A percentile compares a stretch with the other conserved stretches of the same genome.
phyloP scores from a whole-genome alignment of 371 early-diverging fungal genomes.

The Actinomortierella ambigua region DNA sequence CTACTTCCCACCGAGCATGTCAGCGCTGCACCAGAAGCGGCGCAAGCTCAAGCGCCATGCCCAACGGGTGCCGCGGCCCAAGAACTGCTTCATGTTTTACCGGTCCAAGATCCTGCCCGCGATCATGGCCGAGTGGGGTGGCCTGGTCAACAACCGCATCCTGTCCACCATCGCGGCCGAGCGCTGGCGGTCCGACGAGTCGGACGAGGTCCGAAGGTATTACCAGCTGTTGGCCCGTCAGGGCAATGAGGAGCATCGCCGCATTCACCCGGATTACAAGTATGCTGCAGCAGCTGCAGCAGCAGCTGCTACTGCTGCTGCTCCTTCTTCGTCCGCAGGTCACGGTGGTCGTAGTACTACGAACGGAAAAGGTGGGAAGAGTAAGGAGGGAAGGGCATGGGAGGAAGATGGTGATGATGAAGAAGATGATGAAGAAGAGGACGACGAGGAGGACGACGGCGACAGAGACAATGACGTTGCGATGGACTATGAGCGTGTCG shows the following conservation, averaged over 20 bases:
- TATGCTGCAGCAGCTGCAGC: constrained; percentile 13
- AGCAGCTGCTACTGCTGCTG: too few relatives aligned
- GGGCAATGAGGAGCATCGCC: constrained; percentile 37
- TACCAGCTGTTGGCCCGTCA: constrained; percentile 28
- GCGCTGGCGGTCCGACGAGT: constrained; percentile 26
- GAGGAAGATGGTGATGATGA: too few relatives aligned
- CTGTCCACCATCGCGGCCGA: constrained; percentile 44
- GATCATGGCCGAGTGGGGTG: constrained; percentile 40
- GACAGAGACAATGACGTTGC: too few relatives aligned
- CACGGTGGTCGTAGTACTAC: too few relatives aligned
- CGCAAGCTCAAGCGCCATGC: constrained; percentile 37
- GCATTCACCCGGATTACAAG: constrained; percentile 33
- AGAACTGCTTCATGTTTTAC: constrained; percentile 43
- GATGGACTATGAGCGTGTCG: too few relatives aligned
- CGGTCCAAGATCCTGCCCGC: constrained; percentile 27
- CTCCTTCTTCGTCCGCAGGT: neutral
- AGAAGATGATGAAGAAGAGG: too few relatives aligned
- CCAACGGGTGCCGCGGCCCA: constrained; percentile 27
- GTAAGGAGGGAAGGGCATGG: too few relatives aligned
- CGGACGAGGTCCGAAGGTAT: constrained; percentile 29
- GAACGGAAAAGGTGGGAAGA: too few relatives aligned
- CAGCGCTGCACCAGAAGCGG: constrained; percentile 42
- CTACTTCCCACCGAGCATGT: constrained; percentile 40
- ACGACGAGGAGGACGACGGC: too few relatives aligned
- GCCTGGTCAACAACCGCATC: constrained; percentile 30